A percentile compares a stretch with the other conserved stretches of the same genome.
phyloP scores from a whole-genome alignment of 352 stramenopile species.

The Phytophthora syringae region DNA sequence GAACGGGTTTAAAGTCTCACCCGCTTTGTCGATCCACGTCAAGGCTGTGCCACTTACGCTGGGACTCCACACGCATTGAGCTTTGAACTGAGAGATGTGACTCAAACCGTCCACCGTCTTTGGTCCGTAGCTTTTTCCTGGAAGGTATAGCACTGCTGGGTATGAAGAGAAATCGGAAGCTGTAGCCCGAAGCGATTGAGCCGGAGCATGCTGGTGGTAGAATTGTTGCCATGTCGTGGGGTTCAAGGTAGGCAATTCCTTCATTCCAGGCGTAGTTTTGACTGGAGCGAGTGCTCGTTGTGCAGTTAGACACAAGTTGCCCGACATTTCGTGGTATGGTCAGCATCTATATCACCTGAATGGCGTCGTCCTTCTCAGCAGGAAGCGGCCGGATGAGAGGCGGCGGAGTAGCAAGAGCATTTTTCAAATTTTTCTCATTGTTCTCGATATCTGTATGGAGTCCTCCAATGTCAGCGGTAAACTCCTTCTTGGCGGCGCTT shows the following conservation, averaged over 20 bases:
- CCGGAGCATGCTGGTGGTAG: slow-evolving; percentile 13
- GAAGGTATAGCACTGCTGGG: no score
- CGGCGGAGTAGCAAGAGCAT: slow-evolving; percentile 19
- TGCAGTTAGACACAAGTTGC: slow-evolving; percentile 39
- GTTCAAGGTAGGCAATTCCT: background rate
- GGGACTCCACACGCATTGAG: no score
- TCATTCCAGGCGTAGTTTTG: slow-evolving; percentile 8
- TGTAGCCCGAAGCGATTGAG: slow-evolving; percentile 1
- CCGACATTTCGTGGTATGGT: slow-evolving; percentile 45
- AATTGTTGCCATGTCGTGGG: slow-evolving; percentile 29
- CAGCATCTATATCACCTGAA: slow-evolving; percentile 55
- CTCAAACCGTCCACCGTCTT: no score
- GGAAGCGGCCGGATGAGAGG: slow-evolving; percentile 47
- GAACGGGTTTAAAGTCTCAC: no score
- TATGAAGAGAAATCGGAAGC: slow-evolving; percentile 25
- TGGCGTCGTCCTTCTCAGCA: slow-evolving; percentile 15
- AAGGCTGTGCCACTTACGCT: no score
- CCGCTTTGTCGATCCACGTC: no score
- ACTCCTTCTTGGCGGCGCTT: background rate
- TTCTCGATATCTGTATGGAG: no score
- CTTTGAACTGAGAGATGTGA: no score
- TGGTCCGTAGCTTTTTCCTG: no score
- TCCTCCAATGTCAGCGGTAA: no score
- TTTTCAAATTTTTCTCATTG: no score
- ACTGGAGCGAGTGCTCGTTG: slow-evolving; percentile 40